phyloP scores from a whole-genome alignment of 2,329 filamentous ascomycete species.

The Phaeosphaeriaceae sp. region DNA sequence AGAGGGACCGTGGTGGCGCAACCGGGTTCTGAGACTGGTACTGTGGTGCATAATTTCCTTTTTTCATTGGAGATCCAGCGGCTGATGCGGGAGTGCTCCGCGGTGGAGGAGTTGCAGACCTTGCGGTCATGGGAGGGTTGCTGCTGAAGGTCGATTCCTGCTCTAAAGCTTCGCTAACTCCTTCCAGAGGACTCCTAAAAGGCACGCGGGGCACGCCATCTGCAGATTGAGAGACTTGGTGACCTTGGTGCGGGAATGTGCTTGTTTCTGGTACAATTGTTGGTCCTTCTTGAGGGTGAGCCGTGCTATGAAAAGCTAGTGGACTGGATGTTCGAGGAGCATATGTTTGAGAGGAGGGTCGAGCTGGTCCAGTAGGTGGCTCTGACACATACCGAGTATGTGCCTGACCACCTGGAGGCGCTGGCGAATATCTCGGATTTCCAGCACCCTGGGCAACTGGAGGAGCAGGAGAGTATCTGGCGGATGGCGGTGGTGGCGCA shows the following conservation, averaged over 20 bases:
- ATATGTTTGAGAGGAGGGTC: constrained; percentile 58
- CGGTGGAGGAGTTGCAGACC: constrained; percentile 44
- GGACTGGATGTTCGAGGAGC: constrained; percentile 70
- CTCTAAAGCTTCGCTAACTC: constrained; percentile 44
- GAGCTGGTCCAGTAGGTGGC: constrained; percentile 37
- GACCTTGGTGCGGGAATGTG: constrained; percentile 18
- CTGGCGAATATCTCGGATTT: constrained; percentile 50
- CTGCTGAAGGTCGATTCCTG: constrained; percentile 22
- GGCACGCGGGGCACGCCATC: constrained; percentile 33
- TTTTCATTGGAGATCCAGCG: constrained; percentile 50
- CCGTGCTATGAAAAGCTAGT: constrained; percentile 58
- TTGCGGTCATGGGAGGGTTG: constrained; percentile 25
- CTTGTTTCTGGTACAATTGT: constrained; percentile 8
- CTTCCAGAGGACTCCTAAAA: constrained; percentile 39
- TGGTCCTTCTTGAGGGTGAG: constrained; percentile 37
- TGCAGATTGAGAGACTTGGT: constrained; percentile 37
- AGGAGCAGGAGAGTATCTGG: constrained; percentile 38
- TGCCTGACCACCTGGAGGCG: constrained; percentile 45
- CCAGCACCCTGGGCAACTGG: constrained; percentile 36
- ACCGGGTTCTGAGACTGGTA: constrained; percentile 50
- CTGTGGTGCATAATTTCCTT: constrained; percentile 53
- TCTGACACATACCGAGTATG: constrained; percentile 49
- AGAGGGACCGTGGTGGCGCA: constrained; percentile 56
- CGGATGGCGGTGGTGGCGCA: constrained; percentile 30
- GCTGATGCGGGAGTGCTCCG: constrained; percentile 41